These are phyloP conservation scores for Carex pumila DNA, from an alignment of 176 grass and related monocot genomes.

Conservation along the genomic window DNA sequence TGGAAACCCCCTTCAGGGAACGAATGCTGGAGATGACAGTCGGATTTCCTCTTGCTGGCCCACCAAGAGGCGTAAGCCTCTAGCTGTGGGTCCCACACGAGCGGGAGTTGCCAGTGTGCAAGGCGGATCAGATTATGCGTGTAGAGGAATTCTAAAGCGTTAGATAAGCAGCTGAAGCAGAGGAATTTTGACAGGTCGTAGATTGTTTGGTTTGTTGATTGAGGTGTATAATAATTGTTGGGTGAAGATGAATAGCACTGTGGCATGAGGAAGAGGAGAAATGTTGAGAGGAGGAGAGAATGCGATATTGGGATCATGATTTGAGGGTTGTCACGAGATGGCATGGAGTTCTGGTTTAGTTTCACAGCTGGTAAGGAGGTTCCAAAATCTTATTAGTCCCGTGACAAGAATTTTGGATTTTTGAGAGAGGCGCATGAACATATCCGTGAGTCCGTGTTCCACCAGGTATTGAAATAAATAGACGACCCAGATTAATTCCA, in stretches of 20 bases:
- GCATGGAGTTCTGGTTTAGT: neutral
- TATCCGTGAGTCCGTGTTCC: neutral
- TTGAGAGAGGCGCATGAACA: neutral
- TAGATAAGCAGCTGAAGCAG: slow-evolving; percentile 45
- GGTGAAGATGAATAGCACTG: neutral
- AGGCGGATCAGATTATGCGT: slow-evolving; percentile 48
- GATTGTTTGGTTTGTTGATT: slow-evolving; percentile 30
- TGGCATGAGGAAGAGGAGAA: neutral
- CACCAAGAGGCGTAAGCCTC: slow-evolving; percentile 46
- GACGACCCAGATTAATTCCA: no score
- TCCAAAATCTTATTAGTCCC: neutral
- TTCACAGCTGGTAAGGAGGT: neutral
- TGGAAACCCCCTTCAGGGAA: slow-evolving; percentile 53
- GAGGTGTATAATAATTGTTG: no score
- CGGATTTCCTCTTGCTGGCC: slow-evolving; percentile 36
- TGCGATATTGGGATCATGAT: neutral
- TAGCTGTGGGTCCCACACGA: slow-evolving; percentile 48
- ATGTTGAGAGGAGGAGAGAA: neutral
- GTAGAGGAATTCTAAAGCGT: slow-evolving; percentile 53
- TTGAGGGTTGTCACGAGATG: slow-evolving; percentile 7
- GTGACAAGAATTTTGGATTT: neutral
- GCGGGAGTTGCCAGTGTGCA: slow-evolving; percentile 40
- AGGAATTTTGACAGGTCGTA: slow-evolving; percentile 22
- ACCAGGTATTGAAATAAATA: no score
- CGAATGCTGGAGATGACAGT: slow-evolving; percentile 54